Base-by-base conservation (phyloP, 805 yeast genomes). In the Wickerhamiella hasegawae region DNA sequence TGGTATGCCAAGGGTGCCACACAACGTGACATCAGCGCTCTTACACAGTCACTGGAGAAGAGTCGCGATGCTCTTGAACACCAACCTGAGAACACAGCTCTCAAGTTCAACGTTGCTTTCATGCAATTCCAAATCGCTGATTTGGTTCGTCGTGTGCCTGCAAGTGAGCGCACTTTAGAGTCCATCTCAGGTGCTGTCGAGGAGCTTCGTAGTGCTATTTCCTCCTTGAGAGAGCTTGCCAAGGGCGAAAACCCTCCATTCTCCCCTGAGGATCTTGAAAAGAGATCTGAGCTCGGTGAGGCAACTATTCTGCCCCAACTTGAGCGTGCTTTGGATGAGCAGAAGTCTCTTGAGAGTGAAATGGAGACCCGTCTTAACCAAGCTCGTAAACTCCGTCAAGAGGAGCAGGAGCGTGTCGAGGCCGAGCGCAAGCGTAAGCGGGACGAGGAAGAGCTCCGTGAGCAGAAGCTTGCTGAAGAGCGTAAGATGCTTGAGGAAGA, bases 111-210 rank as follows among this genome's bases (percentile, higher is more conserved):
- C 52, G 66, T 76, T 35, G 92, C 96, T 0, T 78, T 76, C 50
- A 65, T 87, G 33, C 77, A 79, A 48, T 82, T 78, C 56, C 94
- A 84, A 55, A 65, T 82, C 37, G 95, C 95, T 1, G 95, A 84
- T 44, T 72, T 72, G 41, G 58, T 85, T 21, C 69, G 79, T 42
- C 79, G 79, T 46, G 53, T 73, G 24, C 62, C 70, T 2, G 59
- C 65, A 5, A 66, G 66, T 25, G 70, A 72, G 44, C 70, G 96
- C 49, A 66, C 67, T 2, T 55, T 74, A 35, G 66, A 62, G 12
- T 83, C 75, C 40, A 68, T 90, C 39, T 66, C 71, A 36, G 54
- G 56, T 1, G 71, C 80, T 3, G 57, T 68, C 12, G 52, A 46
- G 5, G 79, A 74, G 3, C 63, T 85, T 41, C 65, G 70, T 18